A percentile compares a stretch with the other conserved stretches of the same genome.
Evolutionary conservation across 192 early-diverging fungal genomes (phyloP).

Genomic region (Coemansia sp.): DNA sequence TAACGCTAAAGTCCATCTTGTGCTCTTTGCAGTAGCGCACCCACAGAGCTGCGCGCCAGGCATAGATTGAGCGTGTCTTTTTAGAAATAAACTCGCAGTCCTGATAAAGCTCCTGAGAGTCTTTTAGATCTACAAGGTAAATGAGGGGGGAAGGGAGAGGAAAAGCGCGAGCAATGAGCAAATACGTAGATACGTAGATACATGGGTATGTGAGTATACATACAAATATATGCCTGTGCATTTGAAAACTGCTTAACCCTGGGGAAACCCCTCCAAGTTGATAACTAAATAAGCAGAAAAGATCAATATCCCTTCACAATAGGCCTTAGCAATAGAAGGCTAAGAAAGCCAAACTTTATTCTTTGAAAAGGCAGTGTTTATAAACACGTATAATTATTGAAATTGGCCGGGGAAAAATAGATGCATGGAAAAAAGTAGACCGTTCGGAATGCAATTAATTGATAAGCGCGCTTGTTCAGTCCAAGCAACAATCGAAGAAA

Average conservation of each 20-base stretch:
- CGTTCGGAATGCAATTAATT: neutral
- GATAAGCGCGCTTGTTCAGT: neutral
- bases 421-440: neutral
- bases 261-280: no score
- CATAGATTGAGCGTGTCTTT: slow-evolving; percentile 53
- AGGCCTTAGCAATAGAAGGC: neutral
- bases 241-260: no score
- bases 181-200: no score
- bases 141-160: no score
- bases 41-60: slow-evolving; percentile 50
- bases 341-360: neutral
- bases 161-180: no score
- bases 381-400: neutral
- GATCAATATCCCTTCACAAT: neutral
- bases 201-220: no score
- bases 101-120: slow-evolving; percentile 49
- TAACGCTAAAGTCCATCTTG: slow-evolving; percentile 30
- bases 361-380: neutral
- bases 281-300: no score
- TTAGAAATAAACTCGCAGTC: slow-evolving; percentile 51
- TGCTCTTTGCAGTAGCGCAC: slow-evolving; percentile 51
- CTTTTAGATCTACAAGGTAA: slow-evolving; percentile 44
- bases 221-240: no score
- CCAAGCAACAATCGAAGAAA: neutral
- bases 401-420: neutral